Conservation (phyloP, 495 filamentous ascomycete genomes). For the Penicillium mononematosum region DNA sequence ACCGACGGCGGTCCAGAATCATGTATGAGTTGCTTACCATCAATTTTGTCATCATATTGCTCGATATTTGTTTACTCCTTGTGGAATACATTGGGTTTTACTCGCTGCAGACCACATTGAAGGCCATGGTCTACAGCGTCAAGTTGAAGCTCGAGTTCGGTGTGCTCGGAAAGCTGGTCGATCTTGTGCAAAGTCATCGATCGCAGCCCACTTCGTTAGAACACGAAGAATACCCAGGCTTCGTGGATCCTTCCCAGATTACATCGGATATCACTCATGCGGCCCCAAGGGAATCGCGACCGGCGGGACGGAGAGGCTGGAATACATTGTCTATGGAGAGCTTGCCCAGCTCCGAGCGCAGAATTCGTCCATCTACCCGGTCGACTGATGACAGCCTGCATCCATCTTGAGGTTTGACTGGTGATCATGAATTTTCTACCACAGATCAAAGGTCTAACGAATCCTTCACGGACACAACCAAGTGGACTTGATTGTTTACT, state of each 20-base stretch:
- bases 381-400: slow-evolving; percentile 20
- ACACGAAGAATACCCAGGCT: slow-evolving; percentile 37
- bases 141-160: slow-evolving; percentile 65
- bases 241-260: slow-evolving; percentile 40
- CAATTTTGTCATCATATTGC: slow-evolving; percentile 52
- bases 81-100: slow-evolving; percentile 56
- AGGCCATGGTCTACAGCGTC: slow-evolving; percentile 58
- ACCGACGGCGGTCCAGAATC: slow-evolving; percentile 37
- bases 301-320: slow-evolving; percentile 24
- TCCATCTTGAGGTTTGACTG: slow-evolving; percentile 16
- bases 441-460: neutral
- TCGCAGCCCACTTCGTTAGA: slow-evolving; percentile 38
- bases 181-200: slow-evolving; percentile 31
- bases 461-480: neutral
- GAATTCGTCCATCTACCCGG: slow-evolving; percentile 23
- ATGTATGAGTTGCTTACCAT: slow-evolving; percentile 57
- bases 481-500: neutral
- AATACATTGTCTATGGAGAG: slow-evolving; percentile 38
- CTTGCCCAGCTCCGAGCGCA: slow-evolving; percentile 29
- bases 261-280: slow-evolving; percentile 42
- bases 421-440: neutral
- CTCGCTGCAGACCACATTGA: slow-evolving; percentile 53
- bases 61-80: slow-evolving; percentile 55
- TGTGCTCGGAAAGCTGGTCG: slow-evolving; percentile 49
- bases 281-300: slow-evolving; percentile 21